phyloP scores from a whole-genome alignment of 2,329 filamentous ascomycete species.

The Colletotrichum sp. region DNA sequence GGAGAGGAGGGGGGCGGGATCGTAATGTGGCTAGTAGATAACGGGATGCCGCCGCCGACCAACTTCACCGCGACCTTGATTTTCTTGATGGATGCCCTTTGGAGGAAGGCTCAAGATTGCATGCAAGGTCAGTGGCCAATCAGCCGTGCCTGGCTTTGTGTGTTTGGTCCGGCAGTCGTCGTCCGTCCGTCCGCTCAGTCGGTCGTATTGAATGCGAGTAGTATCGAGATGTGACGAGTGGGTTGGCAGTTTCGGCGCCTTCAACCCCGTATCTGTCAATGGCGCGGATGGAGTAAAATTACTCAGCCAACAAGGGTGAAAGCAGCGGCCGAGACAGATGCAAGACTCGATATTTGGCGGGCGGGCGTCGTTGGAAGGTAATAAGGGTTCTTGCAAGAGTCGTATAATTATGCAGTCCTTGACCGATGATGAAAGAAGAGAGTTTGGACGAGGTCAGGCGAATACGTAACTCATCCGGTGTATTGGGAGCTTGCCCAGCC shows the following conservation, averaged over 20 bases:
- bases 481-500: background rate
- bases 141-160: background rate
- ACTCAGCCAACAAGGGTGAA: conserved; percentile 12
- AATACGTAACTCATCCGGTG: conserved; percentile 8
- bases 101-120: conserved; percentile 5
- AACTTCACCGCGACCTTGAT: background rate
- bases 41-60: background rate
- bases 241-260: background rate
- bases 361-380: background rate
- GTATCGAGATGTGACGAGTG: background rate
- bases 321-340: background rate
- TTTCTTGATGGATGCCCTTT: background rate
- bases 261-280: background rate
- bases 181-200: background rate
- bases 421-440: conserved; percentile 16
- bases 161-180: background rate
- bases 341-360: background rate
- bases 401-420: background rate
- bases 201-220: background rate
- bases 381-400: background rate
- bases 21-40: conserved; percentile 4
- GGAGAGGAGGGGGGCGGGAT: background rate
- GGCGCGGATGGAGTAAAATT: background rate
- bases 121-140: conserved; percentile 9
- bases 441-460: background rate